Conservation (phyloP, 305 asterid genomes). For the Salvia sclarea region DNA sequence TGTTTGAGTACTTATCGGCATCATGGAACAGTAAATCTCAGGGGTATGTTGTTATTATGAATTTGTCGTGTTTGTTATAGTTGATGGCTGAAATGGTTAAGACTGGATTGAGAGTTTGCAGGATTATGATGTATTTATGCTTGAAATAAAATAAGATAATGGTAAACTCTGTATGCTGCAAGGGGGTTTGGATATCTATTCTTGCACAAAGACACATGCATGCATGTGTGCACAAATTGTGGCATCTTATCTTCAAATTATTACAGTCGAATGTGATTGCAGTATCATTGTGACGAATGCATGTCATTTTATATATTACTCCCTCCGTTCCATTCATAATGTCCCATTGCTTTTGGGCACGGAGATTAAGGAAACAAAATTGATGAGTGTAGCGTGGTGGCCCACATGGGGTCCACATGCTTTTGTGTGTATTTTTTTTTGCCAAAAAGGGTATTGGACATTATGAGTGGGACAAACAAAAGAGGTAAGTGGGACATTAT, state of each 20-base stretch:
- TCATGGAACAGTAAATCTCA: neutral
- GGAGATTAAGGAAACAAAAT: too few relatives aligned
- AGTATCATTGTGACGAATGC: too few relatives aligned
- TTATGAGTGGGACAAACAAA: too few relatives aligned
- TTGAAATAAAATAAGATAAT: neutral
- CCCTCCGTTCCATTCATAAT: too few relatives aligned
- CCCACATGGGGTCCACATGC: too few relatives aligned
- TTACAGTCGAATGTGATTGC: neutral
- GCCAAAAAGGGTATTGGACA: too few relatives aligned
- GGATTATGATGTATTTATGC: neutral
- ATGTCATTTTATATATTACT: neutral
- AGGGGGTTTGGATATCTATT: neutral
- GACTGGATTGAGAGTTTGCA: conserved; percentile 10
- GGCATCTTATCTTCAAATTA: neutral
- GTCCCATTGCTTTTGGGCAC: too few relatives aligned
- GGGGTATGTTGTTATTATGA: neutral
- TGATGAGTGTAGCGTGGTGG: too few relatives aligned
- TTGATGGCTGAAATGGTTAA: neutral
- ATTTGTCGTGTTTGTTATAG: conserved; percentile 14
- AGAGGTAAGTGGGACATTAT: too few relatives aligned
- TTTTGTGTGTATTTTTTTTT: too few relatives aligned
- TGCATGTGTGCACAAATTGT: neutral
- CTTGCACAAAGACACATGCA: neutral
- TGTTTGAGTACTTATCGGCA: conserved; percentile 7
- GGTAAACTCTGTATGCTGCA: neutral